Evolutionary conservation across 257 asterid species (phyloP), one percentile per base, ranked within the genome.

Genomic region (Plantago ovata): DNA sequence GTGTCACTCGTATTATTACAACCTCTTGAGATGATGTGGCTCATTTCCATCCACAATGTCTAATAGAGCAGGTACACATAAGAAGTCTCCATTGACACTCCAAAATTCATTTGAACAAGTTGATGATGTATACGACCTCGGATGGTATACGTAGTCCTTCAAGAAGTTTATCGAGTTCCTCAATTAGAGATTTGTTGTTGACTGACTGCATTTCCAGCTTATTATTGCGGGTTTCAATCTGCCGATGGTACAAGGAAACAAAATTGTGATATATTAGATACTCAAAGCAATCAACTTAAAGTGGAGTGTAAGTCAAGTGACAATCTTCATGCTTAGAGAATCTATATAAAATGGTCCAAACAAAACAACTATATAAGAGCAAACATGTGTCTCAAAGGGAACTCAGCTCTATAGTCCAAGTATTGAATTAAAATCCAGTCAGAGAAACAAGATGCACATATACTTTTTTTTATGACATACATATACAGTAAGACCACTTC

Each of bases 161-260:
- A 62, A 89, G 84, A 77, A 89, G 97, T 78, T 76, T 86, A 60
- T 93, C 97, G 39, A 93, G 96, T 76, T 89, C 96, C 81, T 86
- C 99, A 67, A 89, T 77, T 64, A 93, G 76, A 40, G 83, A 62
- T 77, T 82, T 86, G 79, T 93, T 93, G 81, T 93, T 93, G 60
- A 82, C 81, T 21, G 99, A 86, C 72, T 89, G 97, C 97, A 86
- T 79, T 81, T 93, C 99, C 76, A 93, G 86, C 81, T 87, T 93
- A 81, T 93, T 93, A 74, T 93, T 93, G 38, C 96, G 87, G 16
- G 71, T 75, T 78, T 93, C 99, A 66, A 93, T 93, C 99, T 93
- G 95, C 80, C 66, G 28, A 66, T n/a, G 15, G 14, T 21, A 5
- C 20, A 49, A 50, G 52, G 43, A 53, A 68, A 64, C 60, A 42